A percentile compares a stretch with the other conserved stretches of the same genome.
phyloP scores from a whole-genome alignment of 345 rosid species.

The Balakata baccata region DNA sequence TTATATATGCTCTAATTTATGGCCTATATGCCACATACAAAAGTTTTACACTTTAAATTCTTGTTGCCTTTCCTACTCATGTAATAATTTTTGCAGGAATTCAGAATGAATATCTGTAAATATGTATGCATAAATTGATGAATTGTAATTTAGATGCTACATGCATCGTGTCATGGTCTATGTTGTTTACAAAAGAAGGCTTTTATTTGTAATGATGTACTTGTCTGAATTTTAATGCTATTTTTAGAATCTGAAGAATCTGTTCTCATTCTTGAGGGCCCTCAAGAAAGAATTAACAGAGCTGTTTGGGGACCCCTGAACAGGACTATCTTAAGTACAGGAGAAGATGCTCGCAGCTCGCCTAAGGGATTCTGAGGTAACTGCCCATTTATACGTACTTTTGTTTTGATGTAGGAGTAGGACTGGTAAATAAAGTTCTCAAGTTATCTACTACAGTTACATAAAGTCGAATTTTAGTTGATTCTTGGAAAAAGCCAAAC shows the following conservation, averaged over 20 bases:
- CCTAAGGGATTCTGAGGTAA: conserved; percentile 92
- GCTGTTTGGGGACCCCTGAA: conserved; percentile 97
- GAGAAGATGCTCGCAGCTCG: conserved; percentile 84
- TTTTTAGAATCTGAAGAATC: too few species aligned
- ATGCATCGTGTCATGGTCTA: too few species aligned
- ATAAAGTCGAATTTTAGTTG: not conserved
- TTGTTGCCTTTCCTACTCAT: conserved; percentile 14
- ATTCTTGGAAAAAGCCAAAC: not conserved
- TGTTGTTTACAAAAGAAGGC: too few species aligned
- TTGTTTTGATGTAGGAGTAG: not conserved
- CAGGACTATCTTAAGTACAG: conserved; percentile 71
- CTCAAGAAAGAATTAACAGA: conserved; percentile 78
- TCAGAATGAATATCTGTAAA: conserved; percentile 65
- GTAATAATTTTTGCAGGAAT: conserved; percentile 47
- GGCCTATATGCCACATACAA: conserved; percentile 1
- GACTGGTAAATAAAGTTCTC: not conserved
- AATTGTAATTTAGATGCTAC: too few species aligned
- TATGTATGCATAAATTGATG: too few species aligned
- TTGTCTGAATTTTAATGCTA: too few species aligned
- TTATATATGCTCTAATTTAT: not conserved
- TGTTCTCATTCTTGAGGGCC: too few species aligned
- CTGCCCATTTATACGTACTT: not conserved
- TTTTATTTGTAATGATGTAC: too few species aligned
- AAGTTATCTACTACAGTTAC: not conserved
- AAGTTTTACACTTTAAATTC: conserved; percentile 7